Evolutionary conservation across 73 alveolate genomes (phyloP).

Genomic region (Stentor coeruleus): DNA sequence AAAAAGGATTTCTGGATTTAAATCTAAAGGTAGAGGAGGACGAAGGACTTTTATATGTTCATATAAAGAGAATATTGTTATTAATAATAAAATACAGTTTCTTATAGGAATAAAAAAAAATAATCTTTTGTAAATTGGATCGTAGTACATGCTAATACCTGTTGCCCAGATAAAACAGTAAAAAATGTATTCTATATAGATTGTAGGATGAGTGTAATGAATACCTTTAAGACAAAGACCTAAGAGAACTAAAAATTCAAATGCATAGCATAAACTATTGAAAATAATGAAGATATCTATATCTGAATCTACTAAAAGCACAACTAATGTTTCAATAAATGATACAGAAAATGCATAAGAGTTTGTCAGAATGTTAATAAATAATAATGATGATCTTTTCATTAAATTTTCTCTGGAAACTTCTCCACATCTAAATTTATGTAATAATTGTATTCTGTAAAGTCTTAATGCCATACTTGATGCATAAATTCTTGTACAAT

Average conservation of each 20-base stretch:
- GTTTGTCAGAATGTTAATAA: not conserved
- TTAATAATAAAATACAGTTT: not conserved
- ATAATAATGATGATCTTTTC: not conserved
- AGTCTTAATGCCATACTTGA: not conserved
- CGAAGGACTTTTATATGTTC: not conserved
- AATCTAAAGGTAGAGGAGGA: not conserved
- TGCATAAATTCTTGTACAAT: not conserved
- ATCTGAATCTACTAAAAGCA: too few species aligned
- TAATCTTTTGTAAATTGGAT: not conserved
- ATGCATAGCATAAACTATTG: not conserved
- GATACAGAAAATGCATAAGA: not conserved
- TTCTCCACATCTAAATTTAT: not conserved
- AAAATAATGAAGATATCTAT: too few species aligned
- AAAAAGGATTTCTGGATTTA: too few species aligned
- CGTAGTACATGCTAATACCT: not conserved
- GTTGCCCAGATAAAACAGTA: not conserved
- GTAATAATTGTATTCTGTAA: not conserved
- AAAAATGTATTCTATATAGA: not conserved
- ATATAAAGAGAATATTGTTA: not conserved
- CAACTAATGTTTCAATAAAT: not conserved
- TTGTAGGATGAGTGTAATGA: too few species aligned
- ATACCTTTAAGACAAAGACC: not conserved
- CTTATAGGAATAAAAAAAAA: not conserved
- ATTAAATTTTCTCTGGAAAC: not conserved
- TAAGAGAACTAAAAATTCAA: not conserved